Percentiles rank a stretch among this genome's conserved stretches.
These are phyloP conservation scores for Metschnikowia sp. DNA, from an alignment of 805 yeast species.

Conservation along the genomic window DNA sequence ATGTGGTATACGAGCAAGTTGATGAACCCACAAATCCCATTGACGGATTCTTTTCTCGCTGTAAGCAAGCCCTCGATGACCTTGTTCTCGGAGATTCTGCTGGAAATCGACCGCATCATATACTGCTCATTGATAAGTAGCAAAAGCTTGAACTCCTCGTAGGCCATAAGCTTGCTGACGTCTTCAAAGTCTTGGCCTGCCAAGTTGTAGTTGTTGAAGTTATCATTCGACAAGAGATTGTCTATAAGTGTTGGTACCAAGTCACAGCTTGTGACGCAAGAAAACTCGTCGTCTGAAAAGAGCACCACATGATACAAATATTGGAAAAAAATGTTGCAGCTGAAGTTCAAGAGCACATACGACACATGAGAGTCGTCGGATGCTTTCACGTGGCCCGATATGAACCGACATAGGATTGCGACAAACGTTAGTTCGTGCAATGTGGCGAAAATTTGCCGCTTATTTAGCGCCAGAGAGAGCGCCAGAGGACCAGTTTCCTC, in stretches of 20 bases:
- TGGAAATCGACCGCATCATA: conserved; percentile 54
- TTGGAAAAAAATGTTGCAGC: conserved; percentile 39
- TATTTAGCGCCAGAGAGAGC: conserved; percentile 16
- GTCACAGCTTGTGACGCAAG: conserved; percentile 21
- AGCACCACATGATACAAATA: conserved; percentile 36
- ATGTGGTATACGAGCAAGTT: conserved; percentile 59
- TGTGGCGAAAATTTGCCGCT: conserved; percentile 27
- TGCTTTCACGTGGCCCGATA: conserved; percentile 24
- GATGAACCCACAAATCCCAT: conserved; percentile 63
- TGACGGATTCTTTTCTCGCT: conserved; percentile 20
- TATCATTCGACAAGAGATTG: conserved; percentile 31
- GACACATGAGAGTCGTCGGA: conserved; percentile 21
- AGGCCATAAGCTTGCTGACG: conserved; percentile 49
- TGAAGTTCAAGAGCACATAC: conserved; percentile 34
- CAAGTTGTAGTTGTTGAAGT: conserved; percentile 32
- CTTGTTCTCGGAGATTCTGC: conserved; percentile 34
- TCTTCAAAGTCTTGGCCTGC: conserved; percentile 30
- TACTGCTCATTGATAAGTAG: conserved; percentile 84
- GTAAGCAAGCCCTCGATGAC: conserved; percentile 51
- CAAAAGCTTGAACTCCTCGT: conserved; percentile 65
- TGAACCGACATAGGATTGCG: conserved; percentile 34
- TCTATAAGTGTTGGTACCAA: conserved; percentile 29
- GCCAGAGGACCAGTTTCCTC: conserved; percentile 18
- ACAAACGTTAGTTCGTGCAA: conserved; percentile 58
- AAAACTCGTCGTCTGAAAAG: conserved; percentile 34